Evolutionary conservation across 345 rosid genomes (phyloP), one percentile per base, ranked within the genome.

Genomic region (Punica granatum): DNA sequence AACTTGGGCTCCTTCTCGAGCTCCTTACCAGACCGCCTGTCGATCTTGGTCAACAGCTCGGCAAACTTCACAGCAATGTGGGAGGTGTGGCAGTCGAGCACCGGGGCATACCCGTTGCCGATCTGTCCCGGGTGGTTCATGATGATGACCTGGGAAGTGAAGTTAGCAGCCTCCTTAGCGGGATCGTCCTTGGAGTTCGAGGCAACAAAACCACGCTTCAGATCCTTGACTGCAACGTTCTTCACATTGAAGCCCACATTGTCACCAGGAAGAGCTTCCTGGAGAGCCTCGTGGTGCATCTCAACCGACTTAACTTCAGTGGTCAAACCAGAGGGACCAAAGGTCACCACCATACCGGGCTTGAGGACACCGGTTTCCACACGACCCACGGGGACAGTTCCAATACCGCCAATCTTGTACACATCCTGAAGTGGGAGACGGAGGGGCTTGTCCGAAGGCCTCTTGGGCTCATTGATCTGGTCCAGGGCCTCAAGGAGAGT

Each of bases 401-500:
- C 61, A 56, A 26, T 56, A 56, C 61, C 61, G 10, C 61, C 34
- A 13, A 56, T 56, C 61, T 56, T 56, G 61, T 56, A 56, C 61
- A 56, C 61, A 35, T 35, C 65, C 65, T 62, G 43, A 21, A 62
- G 65, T 6, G 42, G 65, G 8, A 62, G 65, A n/a, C 28, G 65
- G 43, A 62, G 65, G 30, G 65, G 65, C 65, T 62, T 62, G 43
- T 61, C 65, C 15, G 43, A 62, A 43, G 56, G 60, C 69, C n/a
- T 66, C 33, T 42, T 43, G 41, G 35, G 65, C 42, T 62, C 65
- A 3, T 62, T 4, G 65, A 62, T 62, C 42, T 62, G 65, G 65
- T 62, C 43, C 1, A 62, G 42, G 28, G 65, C 65, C 25, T 62
- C 65, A 13, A 62, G 43, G 44, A 62, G 65, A 19, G 65, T 62